Percentiles rank a stretch among this genome's conserved stretches.
phyloP scores from a whole-genome alignment of 176 grass and related monocot species.

The Oryza glumipatula region DNA sequence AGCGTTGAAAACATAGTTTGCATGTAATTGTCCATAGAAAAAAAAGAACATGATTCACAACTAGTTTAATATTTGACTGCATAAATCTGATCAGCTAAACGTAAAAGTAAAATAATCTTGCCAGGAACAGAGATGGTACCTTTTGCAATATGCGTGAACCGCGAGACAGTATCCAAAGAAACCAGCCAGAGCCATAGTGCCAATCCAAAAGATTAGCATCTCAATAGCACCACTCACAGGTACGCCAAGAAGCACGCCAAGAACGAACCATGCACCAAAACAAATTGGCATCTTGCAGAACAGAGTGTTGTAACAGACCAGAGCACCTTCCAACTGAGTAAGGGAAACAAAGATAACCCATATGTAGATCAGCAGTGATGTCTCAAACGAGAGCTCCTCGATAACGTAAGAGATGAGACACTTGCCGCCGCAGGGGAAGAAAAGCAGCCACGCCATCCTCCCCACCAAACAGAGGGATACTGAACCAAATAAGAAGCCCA shows the following conservation, averaged over 20 bases:
- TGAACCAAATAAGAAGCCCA: too few relatives aligned
- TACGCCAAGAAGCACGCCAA: background rate
- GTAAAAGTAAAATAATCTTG: too few relatives aligned
- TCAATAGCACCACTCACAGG: background rate
- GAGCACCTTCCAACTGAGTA: background rate
- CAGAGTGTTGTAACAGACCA: background rate
- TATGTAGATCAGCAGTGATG: background rate
- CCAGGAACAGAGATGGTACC: too few relatives aligned
- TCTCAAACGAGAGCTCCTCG: background rate
- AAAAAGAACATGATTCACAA: too few relatives aligned
- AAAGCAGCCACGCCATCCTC: background rate
- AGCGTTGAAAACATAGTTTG: too few relatives aligned
- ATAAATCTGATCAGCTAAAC: too few relatives aligned
- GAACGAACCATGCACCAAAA: background rate
- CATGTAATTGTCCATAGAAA: too few relatives aligned
- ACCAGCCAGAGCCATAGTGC: background rate
- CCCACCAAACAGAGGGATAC: too few relatives aligned
- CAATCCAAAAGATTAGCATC: background rate
- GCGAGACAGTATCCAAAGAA: background rate
- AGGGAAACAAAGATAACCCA: background rate
- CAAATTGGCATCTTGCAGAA: background rate
- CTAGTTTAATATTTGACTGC: too few relatives aligned
- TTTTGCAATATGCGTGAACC: background rate
- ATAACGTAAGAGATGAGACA: background rate
- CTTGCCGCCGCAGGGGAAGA: background rate